These are phyloP conservation scores for Candolleomyces efflorescens DNA, from an alignment of 768 basidiomycete genomes.

Conservation along the genomic window DNA sequence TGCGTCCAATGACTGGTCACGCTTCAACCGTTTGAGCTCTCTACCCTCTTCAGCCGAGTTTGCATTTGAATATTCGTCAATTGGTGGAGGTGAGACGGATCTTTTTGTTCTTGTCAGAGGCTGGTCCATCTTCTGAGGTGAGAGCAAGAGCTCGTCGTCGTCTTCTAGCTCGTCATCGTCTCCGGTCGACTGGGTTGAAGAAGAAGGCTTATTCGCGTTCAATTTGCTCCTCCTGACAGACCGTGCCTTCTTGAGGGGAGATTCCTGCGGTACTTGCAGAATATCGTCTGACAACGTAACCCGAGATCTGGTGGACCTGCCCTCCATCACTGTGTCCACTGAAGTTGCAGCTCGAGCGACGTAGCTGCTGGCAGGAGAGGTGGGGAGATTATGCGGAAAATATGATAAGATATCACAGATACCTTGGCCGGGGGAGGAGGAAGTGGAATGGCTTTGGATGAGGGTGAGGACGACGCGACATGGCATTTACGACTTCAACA, in stretches of 20 bases:
- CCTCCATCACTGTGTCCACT: constrained; percentile 8
- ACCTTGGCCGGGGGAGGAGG: no score
- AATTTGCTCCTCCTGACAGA: constrained; percentile 16
- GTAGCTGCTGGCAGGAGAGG: neutral
- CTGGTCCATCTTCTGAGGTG: constrained; percentile 31
- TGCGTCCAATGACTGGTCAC: constrained; percentile 14
- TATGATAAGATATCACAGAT: no score
- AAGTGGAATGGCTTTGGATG: neutral
- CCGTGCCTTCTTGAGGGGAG: constrained; percentile 52
- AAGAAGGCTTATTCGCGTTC: constrained; percentile 22
- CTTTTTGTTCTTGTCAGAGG: constrained; percentile 28
- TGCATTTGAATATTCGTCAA: constrained; percentile 24
- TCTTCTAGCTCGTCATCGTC: constrained; percentile 21
- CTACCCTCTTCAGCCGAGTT: constrained; percentile 25
- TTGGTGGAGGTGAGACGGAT: constrained; percentile 33
- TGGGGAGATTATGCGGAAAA: no score
- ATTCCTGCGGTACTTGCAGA: constrained; percentile 41
- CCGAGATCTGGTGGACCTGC: constrained; percentile 44
- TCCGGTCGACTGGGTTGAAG: constrained; percentile 4
- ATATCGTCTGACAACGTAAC: constrained; percentile 42
- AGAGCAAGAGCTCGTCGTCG: constrained; percentile 44
- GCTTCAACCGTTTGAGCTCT: constrained; percentile 33
- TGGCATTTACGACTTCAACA: neutral
- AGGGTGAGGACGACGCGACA: neutral
- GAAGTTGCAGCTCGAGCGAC: neutral